Percentiles rank a stretch among this genome's conserved stretches.
Conservation (phyloP, 768 basidiomycete genomes). For the Naganishia vaughanmartiniae region DNA sequence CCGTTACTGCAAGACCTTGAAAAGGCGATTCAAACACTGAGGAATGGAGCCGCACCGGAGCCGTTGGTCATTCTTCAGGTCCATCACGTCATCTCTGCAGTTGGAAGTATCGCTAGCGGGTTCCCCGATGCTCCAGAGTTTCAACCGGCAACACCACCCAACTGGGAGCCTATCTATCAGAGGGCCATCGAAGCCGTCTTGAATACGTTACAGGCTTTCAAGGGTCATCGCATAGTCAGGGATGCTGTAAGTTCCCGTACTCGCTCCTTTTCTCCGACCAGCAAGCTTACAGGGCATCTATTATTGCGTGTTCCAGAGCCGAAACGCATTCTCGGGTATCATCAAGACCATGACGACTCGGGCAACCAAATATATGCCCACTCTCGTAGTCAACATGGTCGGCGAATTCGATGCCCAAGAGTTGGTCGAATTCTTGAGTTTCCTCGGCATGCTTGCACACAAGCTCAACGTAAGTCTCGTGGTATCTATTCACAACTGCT, state of each 20-base stretch:
- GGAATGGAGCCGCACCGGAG: conserved; percentile 61
- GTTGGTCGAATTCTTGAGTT: conserved; percentile 90
- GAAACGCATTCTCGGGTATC: conserved; percentile 89
- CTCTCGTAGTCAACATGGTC: conserved; percentile 84
- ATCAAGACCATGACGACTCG: conserved; percentile 82
- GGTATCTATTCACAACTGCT: background rate
- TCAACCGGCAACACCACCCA: conserved; percentile 64
- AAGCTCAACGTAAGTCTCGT: conserved; percentile 70
- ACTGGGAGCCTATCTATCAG: conserved; percentile 70
- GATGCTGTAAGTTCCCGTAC: conserved; percentile 69
- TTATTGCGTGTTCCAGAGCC: conserved; percentile 60
- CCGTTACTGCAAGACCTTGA: conserved; percentile 69
- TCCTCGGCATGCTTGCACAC: conserved; percentile 85
- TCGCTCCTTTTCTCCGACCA: background rate
- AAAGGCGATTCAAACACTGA: conserved; percentile 59
- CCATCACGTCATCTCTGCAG: conserved; percentile 89
- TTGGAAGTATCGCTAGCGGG: conserved; percentile 92
- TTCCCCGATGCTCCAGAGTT: conserved; percentile 66
- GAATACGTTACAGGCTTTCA: conserved; percentile 83
- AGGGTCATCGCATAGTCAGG: conserved; percentile 76
- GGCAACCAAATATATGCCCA: conserved; percentile 80
- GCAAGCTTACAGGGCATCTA: background rate
- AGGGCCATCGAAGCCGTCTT: conserved; percentile 83
- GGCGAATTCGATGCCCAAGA: conserved; percentile 88
- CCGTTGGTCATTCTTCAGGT: conserved; percentile 76